Conservation (phyloP, 176 grass and related monocot genomes). For the Aegilops longissima region DNA sequence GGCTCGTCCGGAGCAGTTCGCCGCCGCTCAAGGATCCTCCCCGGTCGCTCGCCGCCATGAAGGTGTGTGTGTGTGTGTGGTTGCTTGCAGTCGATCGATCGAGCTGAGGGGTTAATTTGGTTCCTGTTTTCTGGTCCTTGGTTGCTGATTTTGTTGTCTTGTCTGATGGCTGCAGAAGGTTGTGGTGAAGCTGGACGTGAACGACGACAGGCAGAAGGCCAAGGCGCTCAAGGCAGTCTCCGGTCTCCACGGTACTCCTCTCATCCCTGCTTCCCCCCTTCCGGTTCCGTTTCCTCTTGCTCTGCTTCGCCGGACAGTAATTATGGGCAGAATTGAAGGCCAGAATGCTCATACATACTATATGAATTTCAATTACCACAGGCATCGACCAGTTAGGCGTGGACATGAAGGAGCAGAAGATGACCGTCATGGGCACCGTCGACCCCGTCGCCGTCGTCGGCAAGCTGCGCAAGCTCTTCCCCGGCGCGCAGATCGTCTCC, state of each 20-base stretch:
- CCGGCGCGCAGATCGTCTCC: conserved; percentile 31
- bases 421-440: conserved; percentile 60
- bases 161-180: conserved; percentile 42
- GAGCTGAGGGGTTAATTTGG: background rate
- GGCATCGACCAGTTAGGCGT: conserved; percentile 58
- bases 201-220: conserved; percentile 74
- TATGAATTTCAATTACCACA: conserved; percentile 4
- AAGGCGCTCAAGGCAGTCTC: conserved; percentile 75
- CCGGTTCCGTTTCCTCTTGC: background rate
- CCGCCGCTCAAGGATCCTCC: background rate
- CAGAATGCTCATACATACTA: background rate
- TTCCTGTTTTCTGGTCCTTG: too few species aligned
- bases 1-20: background rate
- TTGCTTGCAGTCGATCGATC: too few species aligned
- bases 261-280: too few species aligned
- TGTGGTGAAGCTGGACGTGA: conserved; percentile 76
- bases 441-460: conserved; percentile 58
- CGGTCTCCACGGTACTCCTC: conserved; percentile 36
- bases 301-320: background rate
- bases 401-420: conserved; percentile 71
- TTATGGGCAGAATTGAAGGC: background rate
- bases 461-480: conserved; percentile 46
- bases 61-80: background rate
- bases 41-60: background rate
- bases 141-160: too few species aligned